phyloP scores from a whole-genome alignment of 2,329 filamentous ascomycete genomes.

The Ceratocystis papillata region DNA sequence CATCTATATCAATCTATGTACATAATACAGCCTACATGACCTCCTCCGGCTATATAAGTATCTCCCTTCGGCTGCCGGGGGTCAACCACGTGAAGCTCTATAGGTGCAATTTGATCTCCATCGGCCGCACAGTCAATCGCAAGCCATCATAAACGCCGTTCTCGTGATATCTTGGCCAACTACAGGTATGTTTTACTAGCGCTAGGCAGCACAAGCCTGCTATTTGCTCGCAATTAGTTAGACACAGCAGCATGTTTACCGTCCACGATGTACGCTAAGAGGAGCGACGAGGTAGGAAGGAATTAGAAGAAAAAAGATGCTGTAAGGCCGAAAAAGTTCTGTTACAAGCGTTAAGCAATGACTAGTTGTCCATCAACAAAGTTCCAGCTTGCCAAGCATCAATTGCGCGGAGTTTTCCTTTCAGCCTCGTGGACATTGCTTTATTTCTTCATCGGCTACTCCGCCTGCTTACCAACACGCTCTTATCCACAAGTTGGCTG shows the following conservation, averaged over 20 bases:
- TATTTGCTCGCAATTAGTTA: neutral
- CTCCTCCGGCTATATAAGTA: neutral
- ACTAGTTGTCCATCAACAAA: no score
- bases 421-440: neutral
- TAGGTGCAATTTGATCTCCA: neutral
- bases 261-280: no score
- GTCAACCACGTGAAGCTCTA: neutral
- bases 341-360: neutral
- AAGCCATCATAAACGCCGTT: no score
- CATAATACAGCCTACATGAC: neutral
- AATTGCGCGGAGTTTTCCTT: neutral
- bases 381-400: neutral
- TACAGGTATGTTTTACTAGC: neutral
- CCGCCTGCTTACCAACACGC: neutral
- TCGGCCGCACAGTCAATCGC: no score
- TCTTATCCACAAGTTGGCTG: neutral
- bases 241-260: no score
- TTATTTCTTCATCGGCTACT: neutral
- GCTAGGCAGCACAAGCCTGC: neutral
- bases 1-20: neutral
- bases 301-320: neutral
- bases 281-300: neutral
- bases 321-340: neutral
- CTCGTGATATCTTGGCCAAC: no score
- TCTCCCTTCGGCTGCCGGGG: neutral